A percentile compares a stretch with the other conserved stretches of the same genome.
Conservation (phyloP, 2,329 filamentous ascomycete genomes). For the Xylaria sp. region DNA sequence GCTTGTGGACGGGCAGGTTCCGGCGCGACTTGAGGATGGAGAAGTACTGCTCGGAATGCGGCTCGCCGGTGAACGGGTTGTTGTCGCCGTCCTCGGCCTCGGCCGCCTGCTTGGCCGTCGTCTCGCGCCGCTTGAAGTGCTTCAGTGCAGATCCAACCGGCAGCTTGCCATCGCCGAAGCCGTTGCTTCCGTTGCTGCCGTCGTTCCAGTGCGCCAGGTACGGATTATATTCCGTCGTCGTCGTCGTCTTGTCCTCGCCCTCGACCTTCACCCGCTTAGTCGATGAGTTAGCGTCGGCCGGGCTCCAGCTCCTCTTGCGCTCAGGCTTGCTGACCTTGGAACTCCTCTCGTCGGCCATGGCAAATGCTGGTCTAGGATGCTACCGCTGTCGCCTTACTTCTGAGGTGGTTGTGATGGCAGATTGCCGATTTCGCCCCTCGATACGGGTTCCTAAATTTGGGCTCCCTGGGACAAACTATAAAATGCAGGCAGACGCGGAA, state of each 20-base stretch:
- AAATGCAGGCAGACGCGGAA: neutral
- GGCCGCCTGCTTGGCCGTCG: constrained; percentile 79
- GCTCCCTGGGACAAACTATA: too few relatives aligned
- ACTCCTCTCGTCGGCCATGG: constrained; percentile 39
- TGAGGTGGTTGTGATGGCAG: neutral
- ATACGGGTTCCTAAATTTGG: neutral
- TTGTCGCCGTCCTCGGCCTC: constrained; percentile 80
- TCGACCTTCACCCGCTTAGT: constrained; percentile 48
- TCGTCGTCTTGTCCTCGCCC: constrained; percentile 14
- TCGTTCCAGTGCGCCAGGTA: constrained; percentile 90
- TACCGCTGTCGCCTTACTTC: neutral
- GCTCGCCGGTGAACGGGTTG: constrained; percentile 85
- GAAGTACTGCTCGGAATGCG: constrained; percentile 87
- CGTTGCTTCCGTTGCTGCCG: constrained; percentile 59
- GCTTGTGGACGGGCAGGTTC: constrained; percentile 89
- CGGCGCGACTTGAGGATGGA: constrained; percentile 85
- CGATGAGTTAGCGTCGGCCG: constrained; percentile 39
- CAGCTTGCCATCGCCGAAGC: constrained; percentile 51
- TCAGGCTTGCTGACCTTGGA: constrained; percentile 40
- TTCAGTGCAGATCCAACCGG: constrained; percentile 63
- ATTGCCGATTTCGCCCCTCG: neutral
- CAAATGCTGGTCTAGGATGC: constrained; percentile 9
- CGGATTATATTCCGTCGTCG: constrained; percentile 69
- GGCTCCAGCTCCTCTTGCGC: constrained; percentile 46
- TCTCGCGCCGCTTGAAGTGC: constrained; percentile 79